phyloP scores from a whole-genome alignment of 495 filamentous ascomycete genomes.

The Penicillium maclennaniae region DNA sequence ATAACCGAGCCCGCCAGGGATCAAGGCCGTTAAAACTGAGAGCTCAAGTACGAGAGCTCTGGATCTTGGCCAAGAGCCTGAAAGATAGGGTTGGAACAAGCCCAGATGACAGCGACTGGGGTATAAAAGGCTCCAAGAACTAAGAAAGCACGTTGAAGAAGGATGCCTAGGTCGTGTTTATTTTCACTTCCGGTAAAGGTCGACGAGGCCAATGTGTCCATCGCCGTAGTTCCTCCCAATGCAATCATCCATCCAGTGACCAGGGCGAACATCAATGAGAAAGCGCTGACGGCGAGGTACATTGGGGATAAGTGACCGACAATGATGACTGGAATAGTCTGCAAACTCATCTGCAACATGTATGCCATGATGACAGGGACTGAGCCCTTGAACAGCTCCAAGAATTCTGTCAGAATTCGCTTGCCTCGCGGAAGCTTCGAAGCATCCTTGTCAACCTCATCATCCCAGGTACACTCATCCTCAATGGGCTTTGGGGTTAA shows the following conservation, averaged over 20 bases:
- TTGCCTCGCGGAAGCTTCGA: background rate
- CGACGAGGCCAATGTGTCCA: conserved; percentile 83
- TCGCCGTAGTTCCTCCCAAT: conserved; percentile 84
- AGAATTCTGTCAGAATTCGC: conserved; percentile 58
- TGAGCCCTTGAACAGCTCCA: conserved; percentile 62
- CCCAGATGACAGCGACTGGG: conserved; percentile 73
- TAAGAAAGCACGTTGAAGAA: conserved; percentile 77
- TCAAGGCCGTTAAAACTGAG: conserved; percentile 72
- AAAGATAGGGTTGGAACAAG: conserved; percentile 73
- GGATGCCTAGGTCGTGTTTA: conserved; percentile 75
- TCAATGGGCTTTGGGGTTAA: background rate
- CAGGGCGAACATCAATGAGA: conserved; percentile 94
- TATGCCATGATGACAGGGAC: conserved; percentile 86
- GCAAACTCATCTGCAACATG: conserved; percentile 81
- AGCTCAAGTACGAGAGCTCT: conserved; percentile 69
- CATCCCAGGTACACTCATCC: background rate
- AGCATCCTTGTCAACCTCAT: background rate
- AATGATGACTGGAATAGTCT: conserved; percentile 80
- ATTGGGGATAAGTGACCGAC: conserved; percentile 79
- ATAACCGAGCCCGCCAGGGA: conserved; percentile 84
- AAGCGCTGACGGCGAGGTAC: conserved; percentile 77
- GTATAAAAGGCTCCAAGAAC: conserved; percentile 72
- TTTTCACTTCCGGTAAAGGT: conserved; percentile 83
- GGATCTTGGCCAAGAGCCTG: conserved; percentile 73
- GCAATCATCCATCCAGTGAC: conserved; percentile 87